Conservation (phyloP, 768 basidiomycete species). For the Amylocystis lapponica region DNA sequence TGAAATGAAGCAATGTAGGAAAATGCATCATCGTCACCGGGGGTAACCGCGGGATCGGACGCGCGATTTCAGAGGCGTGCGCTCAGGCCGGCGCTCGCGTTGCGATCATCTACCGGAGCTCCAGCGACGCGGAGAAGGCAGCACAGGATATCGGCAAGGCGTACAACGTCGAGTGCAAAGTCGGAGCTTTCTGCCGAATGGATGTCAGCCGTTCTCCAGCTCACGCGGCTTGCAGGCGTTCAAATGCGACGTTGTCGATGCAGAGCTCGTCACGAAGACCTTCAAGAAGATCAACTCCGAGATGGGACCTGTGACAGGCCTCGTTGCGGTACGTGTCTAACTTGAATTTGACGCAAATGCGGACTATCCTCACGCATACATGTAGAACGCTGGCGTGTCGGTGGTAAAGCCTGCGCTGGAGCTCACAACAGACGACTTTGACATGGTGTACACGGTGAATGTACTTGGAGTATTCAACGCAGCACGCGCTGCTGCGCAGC, state of each 20-base stretch:
- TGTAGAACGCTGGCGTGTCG: slow-evolving; percentile 57
- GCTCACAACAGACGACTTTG: slow-evolving; percentile 49
- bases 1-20: slow-evolving; percentile 16
- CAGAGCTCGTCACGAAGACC: slow-evolving; percentile 35
- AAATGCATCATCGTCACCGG: slow-evolving; percentile 56
- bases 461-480: slow-evolving; percentile 65
- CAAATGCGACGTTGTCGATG: slow-evolving; percentile 54
- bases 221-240: slow-evolving; percentile 39
- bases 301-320: slow-evolving; percentile 41
- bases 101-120: slow-evolving; percentile 56
- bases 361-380: neutral
- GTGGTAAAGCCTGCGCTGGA: slow-evolving; percentile 59
- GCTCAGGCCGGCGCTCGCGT: slow-evolving; percentile 52
- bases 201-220: no score
- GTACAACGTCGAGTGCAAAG: slow-evolving; percentile 40
- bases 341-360: neutral
- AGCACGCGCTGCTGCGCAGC: slow-evolving; percentile 48
- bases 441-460: slow-evolving; percentile 49
- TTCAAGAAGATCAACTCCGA: slow-evolving; percentile 46
- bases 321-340: slow-evolving; percentile 44
- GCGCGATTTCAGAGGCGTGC: slow-evolving; percentile 45
- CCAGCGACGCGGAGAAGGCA: slow-evolving; percentile 42
- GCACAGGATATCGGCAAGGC: slow-evolving; percentile 42
- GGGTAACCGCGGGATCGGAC: slow-evolving; percentile 58
- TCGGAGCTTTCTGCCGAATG: slow-evolving; percentile 16